Evolutionary conservation across 768 basidiomycete genomes (phyloP).

Genomic region (Mycena vulgaris): DNA sequence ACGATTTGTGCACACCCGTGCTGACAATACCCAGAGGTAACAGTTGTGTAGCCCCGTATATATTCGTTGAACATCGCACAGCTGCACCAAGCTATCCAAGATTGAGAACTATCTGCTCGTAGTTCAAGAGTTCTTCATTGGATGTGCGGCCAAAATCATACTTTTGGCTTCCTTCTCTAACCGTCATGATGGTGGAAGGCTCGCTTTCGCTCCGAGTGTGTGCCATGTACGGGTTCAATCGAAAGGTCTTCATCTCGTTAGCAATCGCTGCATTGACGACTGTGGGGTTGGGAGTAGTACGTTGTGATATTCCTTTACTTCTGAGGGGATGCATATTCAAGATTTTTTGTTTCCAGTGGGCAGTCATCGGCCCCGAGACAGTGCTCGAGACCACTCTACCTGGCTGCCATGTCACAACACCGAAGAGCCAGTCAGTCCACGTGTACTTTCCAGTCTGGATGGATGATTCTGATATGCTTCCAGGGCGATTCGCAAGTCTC

Average conservation of each 20-base stretch:
- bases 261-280: neutral
- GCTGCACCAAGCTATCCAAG: neutral
- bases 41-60: neutral
- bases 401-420: neutral
- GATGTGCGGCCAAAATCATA: no score
- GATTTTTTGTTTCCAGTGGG: neutral
- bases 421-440: neutral
- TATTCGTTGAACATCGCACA: neutral
- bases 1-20: neutral
- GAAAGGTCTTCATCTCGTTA: neutral
- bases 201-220: conserved; percentile 1
- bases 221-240: conserved; percentile 19
- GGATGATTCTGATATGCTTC: neutral
- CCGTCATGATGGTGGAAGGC: neutral
- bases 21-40: neutral
- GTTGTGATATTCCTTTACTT: neutral
- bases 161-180: neutral
- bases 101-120: neutral
- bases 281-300: neutral
- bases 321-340: no score
- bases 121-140: conserved; percentile 1
- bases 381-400: neutral
- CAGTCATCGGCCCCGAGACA: neutral
- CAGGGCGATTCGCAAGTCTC: neutral
- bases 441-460: neutral